A percentile compares a stretch with the other conserved stretches of the same genome.
phyloP scores from a whole-genome alignment of 2,329 filamentous ascomycete genomes.

The Ceratocystis harringtonii region DNA sequence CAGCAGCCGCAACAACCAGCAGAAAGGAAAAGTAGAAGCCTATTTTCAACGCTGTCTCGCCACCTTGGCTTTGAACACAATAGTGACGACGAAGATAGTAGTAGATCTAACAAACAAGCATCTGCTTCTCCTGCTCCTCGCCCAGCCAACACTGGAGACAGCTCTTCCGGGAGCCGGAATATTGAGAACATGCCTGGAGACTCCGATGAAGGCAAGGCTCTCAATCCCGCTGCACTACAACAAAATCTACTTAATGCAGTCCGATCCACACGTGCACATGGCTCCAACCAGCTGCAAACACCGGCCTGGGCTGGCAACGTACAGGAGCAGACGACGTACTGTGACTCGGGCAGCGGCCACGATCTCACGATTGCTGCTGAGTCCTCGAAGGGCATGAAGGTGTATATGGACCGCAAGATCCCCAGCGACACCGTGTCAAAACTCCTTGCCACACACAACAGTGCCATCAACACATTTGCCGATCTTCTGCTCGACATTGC shows the following conservation, averaged over 20 bases:
- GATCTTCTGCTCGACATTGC: constrained; percentile 53
- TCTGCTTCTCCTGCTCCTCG: neutral
- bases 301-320: constrained; percentile 52
- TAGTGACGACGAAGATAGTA: constrained; percentile 29
- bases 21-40: constrained; percentile 35
- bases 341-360: constrained; percentile 59
- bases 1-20: constrained; percentile 18
- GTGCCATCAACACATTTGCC: constrained; percentile 54
- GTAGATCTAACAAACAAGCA: constrained; percentile 11
- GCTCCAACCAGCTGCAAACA: constrained; percentile 57
- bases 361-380: constrained; percentile 59
- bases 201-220: constrained; percentile 36
- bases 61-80: constrained; percentile 50
- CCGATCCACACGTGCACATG: constrained; percentile 60
- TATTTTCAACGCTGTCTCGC: constrained; percentile 55
- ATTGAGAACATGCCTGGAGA: constrained; percentile 17
- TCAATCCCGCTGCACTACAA: constrained; percentile 45
- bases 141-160: neutral
- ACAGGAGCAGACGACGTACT: constrained; percentile 73
- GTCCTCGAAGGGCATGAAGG: constrained; percentile 54
- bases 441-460: constrained; percentile 48
- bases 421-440: constrained; percentile 23
- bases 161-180: neutral
- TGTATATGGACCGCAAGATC: constrained; percentile 51
- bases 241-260: constrained; percentile 66